These are phyloP conservation scores for Nasturtium officinale DNA, from an alignment of 345 rosid genomes.

Conservation along the genomic window DNA sequence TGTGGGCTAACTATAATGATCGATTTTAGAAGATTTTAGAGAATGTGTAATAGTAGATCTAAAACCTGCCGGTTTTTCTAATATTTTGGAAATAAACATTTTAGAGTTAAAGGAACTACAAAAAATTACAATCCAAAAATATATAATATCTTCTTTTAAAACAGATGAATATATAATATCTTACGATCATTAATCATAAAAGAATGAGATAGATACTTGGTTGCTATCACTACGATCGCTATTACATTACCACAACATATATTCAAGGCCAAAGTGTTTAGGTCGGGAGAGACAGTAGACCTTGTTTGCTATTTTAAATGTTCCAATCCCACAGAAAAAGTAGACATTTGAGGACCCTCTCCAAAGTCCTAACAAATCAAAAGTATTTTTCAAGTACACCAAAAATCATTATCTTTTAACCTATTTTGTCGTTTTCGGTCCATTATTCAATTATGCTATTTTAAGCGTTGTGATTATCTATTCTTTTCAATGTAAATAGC, in stretches of 20 bases:
- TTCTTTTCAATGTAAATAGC: not conserved
- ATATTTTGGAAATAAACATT: not conserved
- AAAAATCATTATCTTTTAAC: constrained; percentile 34
- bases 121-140: not conserved
- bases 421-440: constrained; percentile 36
- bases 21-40: not conserved
- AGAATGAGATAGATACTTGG: constrained; percentile 11
- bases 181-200: not conserved
- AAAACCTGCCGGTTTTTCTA: not conserved
- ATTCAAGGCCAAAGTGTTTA: constrained; percentile 39
- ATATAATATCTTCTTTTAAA: not conserved
- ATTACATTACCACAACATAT: constrained; percentile 30
- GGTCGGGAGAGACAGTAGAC: constrained; percentile 38
- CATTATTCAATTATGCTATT: constrained; percentile 1
- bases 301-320: constrained; percentile 35
- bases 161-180: not conserved
- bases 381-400: constrained; percentile 41
- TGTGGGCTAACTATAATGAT: not conserved
- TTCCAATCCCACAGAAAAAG: constrained; percentile 29
- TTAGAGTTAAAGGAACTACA: not conserved
- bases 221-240: constrained; percentile 32
- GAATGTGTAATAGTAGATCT: not conserved
- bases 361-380: constrained; percentile 25
- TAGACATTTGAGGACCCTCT: constrained; percentile 36
- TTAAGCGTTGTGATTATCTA: constrained; percentile 8